Evolutionary conservation across 2,329 filamentous ascomycete species (phyloP), one percentile per base, ranked within the genome.

Genomic region (Lasiodiplodia sp.): DNA sequence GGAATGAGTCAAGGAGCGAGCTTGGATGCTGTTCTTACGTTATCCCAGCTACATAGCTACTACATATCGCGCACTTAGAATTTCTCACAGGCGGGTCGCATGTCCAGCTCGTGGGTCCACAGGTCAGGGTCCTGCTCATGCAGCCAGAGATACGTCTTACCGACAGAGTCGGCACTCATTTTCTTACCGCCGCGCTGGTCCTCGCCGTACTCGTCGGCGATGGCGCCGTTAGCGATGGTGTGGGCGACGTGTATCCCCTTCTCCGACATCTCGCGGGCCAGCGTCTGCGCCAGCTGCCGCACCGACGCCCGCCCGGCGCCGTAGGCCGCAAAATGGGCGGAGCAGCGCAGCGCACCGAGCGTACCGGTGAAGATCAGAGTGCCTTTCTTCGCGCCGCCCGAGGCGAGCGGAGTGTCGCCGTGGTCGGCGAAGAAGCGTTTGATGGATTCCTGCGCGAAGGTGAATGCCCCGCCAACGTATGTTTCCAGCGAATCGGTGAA

Each of bases 171-270:
- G 0, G 86, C 85, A 63, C 84, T 84, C 79, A 88, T 89, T 68
- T 83, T 85, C 80, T 86, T 86, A 3, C 86, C 86, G 0, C 73
- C 80, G 71, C 78, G 78, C 52, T 82, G 81, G 34, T 83, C 83
- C 67, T 85, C 82, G 0, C 81, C 82, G 34, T 85, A 78, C 67
- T 83, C 84, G 73, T 88, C 86, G 37, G 77, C 79, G 67, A 88
- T 88, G 0, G 75, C 77, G 0, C 86, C 86, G 72, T 88, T 88
- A 0, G 84, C 86, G 69, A 89, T 86, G 2, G 86, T 82, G 76
- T 89, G 87, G n/a, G 85, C 85, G 3, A 88, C 85, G 74, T 89
- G 86, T 0, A 89, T 76, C 2, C 86, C 86, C 69, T 83, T 84
- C n/a, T 81, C 80, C 71, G 82, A 86, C 77, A 88, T 85, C 75